Evolutionary conservation across 305 asterid species (phyloP), one percentile per base, ranked within the genome.

Genomic region (Solanum hybrid): DNA sequence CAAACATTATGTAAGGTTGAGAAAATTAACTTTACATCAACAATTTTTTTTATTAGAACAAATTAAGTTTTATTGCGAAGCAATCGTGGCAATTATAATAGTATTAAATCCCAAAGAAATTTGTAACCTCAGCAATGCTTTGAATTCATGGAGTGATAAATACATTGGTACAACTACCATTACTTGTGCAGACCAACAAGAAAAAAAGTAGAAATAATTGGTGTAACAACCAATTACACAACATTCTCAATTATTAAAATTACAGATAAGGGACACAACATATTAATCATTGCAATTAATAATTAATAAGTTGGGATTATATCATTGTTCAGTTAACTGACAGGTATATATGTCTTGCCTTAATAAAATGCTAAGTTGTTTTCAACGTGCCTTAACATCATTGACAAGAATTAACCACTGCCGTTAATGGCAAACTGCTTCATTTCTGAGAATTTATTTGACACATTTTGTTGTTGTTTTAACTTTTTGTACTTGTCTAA

Each of bases 371-470:
- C 27, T 84, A 10, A 20, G 79, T 91, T 89, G 88, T 85, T 93
- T 79, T 93, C 93, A 68, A 91, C 93, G 94, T 92, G 92, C 92
- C 93, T 34, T 91, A 57, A 81, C 93, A 90, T 88, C 38, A 87
- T 85, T 88, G 72, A 82, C 38, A 83, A 15, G 45, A 84, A 86
- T 51, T 29, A 83, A 45, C 38, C 72, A 80, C 90, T 86, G 93
- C 91, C 95, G 93, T 91, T 93, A 41, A 89, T 88, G 93, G 94
- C 93, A 92, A 89, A 90, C 65, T 91, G 92, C 88, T 84, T 38
- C 10, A 65, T 36, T 68, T 76, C 26, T 2, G 7, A 36, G 2
- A 36, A 89, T 36, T 79, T 89, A 14, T 80, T 79, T 3, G 5
- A 29, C 73, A 83, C 20, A 24, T 24, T 81, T 81, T 37, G n/a